Evolutionary conservation across 2,329 filamentous ascomycete species (phyloP).

Genomic region (Fusarium lyarnte): DNA sequence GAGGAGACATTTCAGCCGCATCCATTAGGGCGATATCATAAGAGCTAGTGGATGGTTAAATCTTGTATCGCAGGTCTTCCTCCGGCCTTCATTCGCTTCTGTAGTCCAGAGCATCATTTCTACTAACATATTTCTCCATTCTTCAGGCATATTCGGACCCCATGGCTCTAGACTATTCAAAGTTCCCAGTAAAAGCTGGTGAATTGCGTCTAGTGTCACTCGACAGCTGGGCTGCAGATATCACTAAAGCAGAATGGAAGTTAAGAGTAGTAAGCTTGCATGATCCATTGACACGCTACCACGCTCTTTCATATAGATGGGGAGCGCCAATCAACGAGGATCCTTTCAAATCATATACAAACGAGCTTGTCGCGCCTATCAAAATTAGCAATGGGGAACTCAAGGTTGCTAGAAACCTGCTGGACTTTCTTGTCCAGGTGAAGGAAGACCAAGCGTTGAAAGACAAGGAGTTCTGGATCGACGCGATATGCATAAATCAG

Average conservation of each 20-base stretch:
- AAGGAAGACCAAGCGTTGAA: background rate
- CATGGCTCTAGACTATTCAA: background rate
- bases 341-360: background rate
- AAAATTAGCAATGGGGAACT: background rate
- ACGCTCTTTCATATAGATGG: background rate
- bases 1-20: background rate
- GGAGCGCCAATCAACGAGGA: background rate
- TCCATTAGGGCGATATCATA: fast-evolving
- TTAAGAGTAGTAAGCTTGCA: background rate
- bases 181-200: background rate
- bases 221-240: background rate
- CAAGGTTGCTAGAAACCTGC: background rate
- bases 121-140: fast-evolving
- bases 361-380: background rate
- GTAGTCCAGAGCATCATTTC: too few species aligned
- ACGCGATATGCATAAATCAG: background rate
- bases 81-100: background rate
- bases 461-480: background rate
- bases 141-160: fast-evolving
- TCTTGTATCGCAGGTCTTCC: too few species aligned
- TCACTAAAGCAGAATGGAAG: background rate
- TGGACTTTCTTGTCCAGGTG: background rate
- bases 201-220: background rate
- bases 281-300: background rate
- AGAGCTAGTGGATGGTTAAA: background rate